Evolutionary conservation across 23 red algal genomes (phyloP).

Genomic region (Cyanidiococcus yangmingshanensis): DNA sequence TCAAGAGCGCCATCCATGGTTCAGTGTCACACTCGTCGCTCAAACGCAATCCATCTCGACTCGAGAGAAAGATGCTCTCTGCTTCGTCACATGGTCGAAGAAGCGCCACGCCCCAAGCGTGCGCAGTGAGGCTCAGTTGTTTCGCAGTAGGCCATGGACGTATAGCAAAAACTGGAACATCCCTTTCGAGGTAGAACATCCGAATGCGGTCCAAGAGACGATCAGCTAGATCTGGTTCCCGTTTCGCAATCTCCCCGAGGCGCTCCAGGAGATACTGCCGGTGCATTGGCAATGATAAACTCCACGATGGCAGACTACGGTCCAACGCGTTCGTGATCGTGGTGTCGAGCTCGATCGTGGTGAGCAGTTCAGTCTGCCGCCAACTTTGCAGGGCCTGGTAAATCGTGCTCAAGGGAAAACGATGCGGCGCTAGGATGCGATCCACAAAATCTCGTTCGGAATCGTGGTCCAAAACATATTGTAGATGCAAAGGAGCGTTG

Average conservation of each 20-base stretch:
- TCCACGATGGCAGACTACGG: neutral
- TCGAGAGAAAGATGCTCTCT: neutral
- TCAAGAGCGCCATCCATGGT: neutral
- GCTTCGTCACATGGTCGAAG: neutral
- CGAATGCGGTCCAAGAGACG: neutral
- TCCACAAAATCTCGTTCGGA: neutral
- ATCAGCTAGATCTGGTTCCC: neutral
- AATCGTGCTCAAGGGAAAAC: neutral
- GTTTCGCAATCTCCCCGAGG: neutral
- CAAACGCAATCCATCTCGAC: neutral
- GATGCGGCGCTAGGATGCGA: neutral
- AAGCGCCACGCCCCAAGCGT: neutral
- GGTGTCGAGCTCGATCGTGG: neutral
- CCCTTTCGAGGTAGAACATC: neutral
- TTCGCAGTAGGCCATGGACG: neutral
- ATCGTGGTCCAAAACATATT: neutral
- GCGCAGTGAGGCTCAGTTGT: neutral
- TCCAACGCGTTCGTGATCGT: neutral
- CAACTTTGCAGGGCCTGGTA: neutral
- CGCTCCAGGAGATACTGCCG: neutral
- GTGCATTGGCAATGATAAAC: neutral
- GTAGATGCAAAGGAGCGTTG: neutral
- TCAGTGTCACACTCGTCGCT: neutral
- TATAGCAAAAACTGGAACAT: neutral
- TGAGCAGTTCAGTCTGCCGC: neutral